Conservation (phyloP, 352 stramenopile genomes). For the Globisporangium camurandrum region DNA sequence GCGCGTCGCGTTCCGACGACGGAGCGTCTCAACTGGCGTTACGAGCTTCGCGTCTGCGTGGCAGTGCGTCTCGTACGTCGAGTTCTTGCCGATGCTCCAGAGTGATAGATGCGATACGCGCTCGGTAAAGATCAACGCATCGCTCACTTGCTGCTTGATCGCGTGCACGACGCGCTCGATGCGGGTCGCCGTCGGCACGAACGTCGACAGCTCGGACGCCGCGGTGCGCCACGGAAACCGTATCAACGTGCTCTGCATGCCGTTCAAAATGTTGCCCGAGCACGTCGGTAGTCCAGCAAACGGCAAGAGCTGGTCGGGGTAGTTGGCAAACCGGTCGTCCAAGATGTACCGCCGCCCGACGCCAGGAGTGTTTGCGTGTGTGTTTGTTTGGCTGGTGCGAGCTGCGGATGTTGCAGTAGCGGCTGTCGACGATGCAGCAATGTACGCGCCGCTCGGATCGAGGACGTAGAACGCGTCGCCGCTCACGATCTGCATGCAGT, state of each 20-base stretch:
- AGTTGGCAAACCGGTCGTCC: constrained; percentile 51
- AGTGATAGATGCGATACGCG: constrained; percentile 48
- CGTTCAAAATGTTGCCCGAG: constrained; percentile 38
- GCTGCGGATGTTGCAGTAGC: too few relatives aligned
- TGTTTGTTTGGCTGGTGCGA: too few relatives aligned
- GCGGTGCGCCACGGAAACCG: constrained; percentile 60
- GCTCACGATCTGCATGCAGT: constrained; percentile 76
- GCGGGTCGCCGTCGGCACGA: constrained; percentile 16
- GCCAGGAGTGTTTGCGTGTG: constrained; percentile 4
- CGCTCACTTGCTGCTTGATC: constrained; percentile 37
- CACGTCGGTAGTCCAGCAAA: constrained; percentile 62
- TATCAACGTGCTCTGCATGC: constrained; percentile 52
- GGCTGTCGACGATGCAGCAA: constrained; percentile 14
- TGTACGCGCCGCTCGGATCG: constrained; percentile 51
- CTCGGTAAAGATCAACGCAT: constrained; percentile 65
- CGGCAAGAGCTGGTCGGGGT: constrained; percentile 65
- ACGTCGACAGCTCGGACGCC: constrained; percentile 29
- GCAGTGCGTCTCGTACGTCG: constrained; percentile 48
- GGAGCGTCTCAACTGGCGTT: constrained; percentile 29
- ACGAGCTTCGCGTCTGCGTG: constrained; percentile 42
- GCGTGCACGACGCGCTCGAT: constrained; percentile 23
- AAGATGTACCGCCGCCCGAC: constrained; percentile 49
- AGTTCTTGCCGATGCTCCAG: constrained; percentile 61
- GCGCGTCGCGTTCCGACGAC: constrained; percentile 31
- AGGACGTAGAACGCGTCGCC: constrained; percentile 69